These are phyloP conservation scores for Lipomyces spencermartinsiae DNA, from an alignment of 805 yeast species.

Conservation along the genomic window DNA sequence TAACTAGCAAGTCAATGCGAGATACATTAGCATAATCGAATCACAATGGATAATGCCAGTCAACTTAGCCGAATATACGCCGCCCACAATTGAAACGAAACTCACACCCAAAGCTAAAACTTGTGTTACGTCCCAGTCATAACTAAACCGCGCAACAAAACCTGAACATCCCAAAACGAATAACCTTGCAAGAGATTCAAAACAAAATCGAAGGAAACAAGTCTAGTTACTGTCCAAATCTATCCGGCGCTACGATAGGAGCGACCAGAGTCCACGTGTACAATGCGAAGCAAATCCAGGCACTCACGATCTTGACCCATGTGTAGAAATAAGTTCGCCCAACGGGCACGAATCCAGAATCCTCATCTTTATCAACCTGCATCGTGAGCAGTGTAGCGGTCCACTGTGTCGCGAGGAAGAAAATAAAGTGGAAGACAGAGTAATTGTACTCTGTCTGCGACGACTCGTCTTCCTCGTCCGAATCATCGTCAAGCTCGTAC, in stretches of 20 bases:
- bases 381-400: conserved; percentile 91
- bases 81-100: not conserved
- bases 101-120: not conserved
- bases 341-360: conserved; percentile 88
- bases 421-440: conserved; percentile 85
- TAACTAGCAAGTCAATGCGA: not conserved
- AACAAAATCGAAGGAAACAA: not conserved
- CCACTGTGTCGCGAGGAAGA: conserved; percentile 95
- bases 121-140: not conserved
- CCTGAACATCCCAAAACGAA: not conserved
- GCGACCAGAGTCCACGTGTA: conserved; percentile 93
- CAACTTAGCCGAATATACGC: not conserved
- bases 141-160: not conserved
- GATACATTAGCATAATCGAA: not conserved
- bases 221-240: conserved; percentile 55
- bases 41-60: not conserved
- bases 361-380: conserved; percentile 76
- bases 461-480: conserved; percentile 57
- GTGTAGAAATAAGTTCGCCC: conserved; percentile 95
- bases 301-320: conserved; percentile 90
- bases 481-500: conserved; percentile 58
- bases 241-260: conserved; percentile 87
- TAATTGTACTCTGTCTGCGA: conserved; percentile 77
- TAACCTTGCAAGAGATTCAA: not conserved
- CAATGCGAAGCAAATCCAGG: conserved; percentile 87